Base-by-base conservation (phyloP, 805 yeast species). In the Jamesozyma jinghongensis region DNA sequence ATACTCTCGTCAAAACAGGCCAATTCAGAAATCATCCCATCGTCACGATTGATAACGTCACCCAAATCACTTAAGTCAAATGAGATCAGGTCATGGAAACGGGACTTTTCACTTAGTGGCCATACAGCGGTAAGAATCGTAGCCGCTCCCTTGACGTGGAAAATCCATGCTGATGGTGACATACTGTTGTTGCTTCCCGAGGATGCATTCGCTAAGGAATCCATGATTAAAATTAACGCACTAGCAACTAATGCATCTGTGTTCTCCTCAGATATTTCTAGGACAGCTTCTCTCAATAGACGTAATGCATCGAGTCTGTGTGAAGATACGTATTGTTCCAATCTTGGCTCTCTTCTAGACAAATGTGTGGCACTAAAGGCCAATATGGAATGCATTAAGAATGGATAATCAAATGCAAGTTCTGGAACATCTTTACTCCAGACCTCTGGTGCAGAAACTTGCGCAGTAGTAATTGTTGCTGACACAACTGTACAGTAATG, bases 131-230 rank as follows among this genome's bases (percentile, higher is more conserved):
- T 84, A 36, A 90, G 67, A 38, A 90, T 90, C 0, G 97, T 88
- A 5, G 95, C 97, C 0, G 97, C 95, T 20, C 97, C 97, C 51
- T 92, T 84, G 8, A 90, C 97, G 54, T 90, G 97, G 67, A 85
- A 90, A 41, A 90, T 80, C 97, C 97, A 90, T 0, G 97, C 95
- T 3, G 94, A 80, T 2, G 97, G 88, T 1, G 95, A 94, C 40
- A 87, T 79, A 5, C 69, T 62, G 40, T 57, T 59, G 3, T 77
- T 20, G 20, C 26, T 37, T 6, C 30, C 45, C 8, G 50, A 37
- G 76, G 94, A 75, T 0, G 96, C 97, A 61, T 88, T 88, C 2
- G 97, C 97, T 48, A 86, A 65, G 0, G 97, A 85, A 59, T 90
- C 97, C 83, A 90, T 83, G 43, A 87, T 87, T 43, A 90, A 67